These are phyloP conservation scores for Crithidia brevicula DNA, from an alignment of 208 protist genomes.

Conservation along the genomic window DNA sequence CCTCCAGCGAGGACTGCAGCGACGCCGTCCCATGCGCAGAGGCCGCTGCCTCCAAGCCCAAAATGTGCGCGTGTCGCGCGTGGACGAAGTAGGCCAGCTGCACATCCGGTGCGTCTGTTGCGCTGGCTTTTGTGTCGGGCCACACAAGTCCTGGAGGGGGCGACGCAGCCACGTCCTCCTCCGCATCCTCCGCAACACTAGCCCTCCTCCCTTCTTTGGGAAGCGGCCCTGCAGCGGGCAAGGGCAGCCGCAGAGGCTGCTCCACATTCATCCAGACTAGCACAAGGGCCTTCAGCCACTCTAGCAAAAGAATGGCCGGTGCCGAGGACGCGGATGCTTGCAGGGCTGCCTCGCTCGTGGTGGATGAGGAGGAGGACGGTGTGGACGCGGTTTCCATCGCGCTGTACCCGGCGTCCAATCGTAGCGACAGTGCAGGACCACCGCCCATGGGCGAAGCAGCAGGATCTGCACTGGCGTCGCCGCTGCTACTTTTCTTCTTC, in stretches of 20 bases:
- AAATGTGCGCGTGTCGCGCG: constrained; percentile 14
- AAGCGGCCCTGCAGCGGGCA: neutral
- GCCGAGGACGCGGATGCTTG: constrained; percentile 14
- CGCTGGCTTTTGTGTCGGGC: constrained; percentile 11
- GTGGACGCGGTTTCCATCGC: too few relatives aligned
- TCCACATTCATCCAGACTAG: constrained; percentile 36
- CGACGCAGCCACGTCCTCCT: neutral
- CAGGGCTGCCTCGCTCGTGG: too few relatives aligned
- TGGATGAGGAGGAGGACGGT: too few relatives aligned
- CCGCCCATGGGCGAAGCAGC: neutral
- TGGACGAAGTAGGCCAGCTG: constrained; percentile 21
- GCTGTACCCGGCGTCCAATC: constrained; percentile 20
- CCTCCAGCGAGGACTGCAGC: neutral
- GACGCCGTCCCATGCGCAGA: neutral
- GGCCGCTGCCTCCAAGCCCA: constrained; percentile 20
- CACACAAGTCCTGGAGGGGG: constrained; percentile 18
- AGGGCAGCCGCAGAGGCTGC: constrained; percentile 27
- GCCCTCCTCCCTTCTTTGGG: neutral
- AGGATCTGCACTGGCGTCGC: neutral
- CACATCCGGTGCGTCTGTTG: constrained; percentile 21
- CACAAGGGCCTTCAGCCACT: constrained; percentile 32
- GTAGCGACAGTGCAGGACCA: constrained; percentile 20
- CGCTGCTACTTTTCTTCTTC: constrained; percentile 19
- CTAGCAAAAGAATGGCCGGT: constrained; percentile 24
- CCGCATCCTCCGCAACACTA: neutral